phyloP scores from a whole-genome alignment of 2,329 filamentous ascomycete species.

The Aspergillus pseudoviridinutans region DNA sequence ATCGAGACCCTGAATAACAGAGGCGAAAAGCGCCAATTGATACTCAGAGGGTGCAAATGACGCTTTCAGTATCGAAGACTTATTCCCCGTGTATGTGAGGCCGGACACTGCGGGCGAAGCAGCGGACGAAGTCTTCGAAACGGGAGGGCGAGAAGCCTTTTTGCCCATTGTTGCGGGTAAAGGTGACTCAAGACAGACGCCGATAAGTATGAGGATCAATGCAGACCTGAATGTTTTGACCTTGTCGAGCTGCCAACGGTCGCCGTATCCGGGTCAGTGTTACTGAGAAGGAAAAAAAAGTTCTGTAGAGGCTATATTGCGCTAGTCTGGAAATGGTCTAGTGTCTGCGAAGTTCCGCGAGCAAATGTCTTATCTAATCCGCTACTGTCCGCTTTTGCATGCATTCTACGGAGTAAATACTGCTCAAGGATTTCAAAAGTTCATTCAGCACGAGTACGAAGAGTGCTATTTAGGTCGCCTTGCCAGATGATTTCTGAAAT shows the following conservation, averaged over 20 bases:
- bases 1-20: slow-evolving; percentile 51
- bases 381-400: slow-evolving; percentile 7
- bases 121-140: slow-evolving; percentile 43
- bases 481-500: background rate
- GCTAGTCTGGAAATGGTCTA: slow-evolving; percentile 31
- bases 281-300: slow-evolving; percentile 40
- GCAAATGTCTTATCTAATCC: slow-evolving; percentile 32
- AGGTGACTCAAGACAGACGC: background rate
- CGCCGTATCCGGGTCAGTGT: slow-evolving; percentile 23
- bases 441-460: background rate
- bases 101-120: slow-evolving; percentile 35
- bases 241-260: slow-evolving; percentile 23
- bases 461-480: background rate
- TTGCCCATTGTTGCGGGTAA: slow-evolving; percentile 40
- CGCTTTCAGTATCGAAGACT: slow-evolving; percentile 47
- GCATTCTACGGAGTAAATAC: background rate
- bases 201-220: background rate
- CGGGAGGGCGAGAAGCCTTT: slow-evolving; percentile 41
- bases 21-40: slow-evolving; percentile 51
- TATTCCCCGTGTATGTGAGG: slow-evolving; percentile 35
- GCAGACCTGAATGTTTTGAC: slow-evolving; percentile 9
- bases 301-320: slow-evolving; percentile 33
- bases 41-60: slow-evolving; percentile 50
- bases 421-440: background rate
- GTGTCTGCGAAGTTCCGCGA: slow-evolving; percentile 12